Evolutionary conservation across 2,329 filamentous ascomycete genomes (phyloP).

Genomic region (Alternaria panax): DNA sequence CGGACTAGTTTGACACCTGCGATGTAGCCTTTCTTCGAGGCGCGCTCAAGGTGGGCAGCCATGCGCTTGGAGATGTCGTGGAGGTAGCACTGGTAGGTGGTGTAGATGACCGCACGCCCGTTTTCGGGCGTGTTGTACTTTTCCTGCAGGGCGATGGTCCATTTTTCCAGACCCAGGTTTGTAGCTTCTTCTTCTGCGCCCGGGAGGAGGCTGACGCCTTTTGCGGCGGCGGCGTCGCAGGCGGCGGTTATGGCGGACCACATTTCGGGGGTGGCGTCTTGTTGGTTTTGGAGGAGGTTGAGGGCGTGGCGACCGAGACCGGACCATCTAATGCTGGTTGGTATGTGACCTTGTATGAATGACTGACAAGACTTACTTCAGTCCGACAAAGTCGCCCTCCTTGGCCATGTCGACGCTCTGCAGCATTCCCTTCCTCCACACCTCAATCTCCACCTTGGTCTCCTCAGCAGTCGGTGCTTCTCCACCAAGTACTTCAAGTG

Average conservation of each 20-base stretch:
- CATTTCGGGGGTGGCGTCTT: conserved; percentile 70
- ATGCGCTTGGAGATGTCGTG: conserved; percentile 56
- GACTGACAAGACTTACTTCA: conserved; percentile 52
- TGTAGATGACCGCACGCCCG: conserved; percentile 75
- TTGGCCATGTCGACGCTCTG: conserved; percentile 69
- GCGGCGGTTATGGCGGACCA: conserved; percentile 74
- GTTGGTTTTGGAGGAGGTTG: conserved; percentile 67
- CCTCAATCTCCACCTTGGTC: conserved; percentile 67
- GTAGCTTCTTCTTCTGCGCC: conserved; percentile 85
- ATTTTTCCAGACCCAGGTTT: conserved; percentile 80
- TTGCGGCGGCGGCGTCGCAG: conserved; percentile 73
- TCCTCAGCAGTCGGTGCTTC: conserved; percentile 60
- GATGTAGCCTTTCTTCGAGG: conserved; percentile 58
- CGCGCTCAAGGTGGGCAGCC: conserved; percentile 55
- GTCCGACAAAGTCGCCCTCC: conserved; percentile 62
- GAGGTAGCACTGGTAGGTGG: conserved; percentile 66
- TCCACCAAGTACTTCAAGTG: conserved; percentile 78
- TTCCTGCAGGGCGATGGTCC: conserved; percentile 78
- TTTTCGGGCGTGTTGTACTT: conserved; percentile 69
- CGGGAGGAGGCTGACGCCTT: conserved; percentile 77
- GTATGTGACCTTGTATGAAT: not conserved
- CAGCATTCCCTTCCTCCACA: conserved; percentile 77
- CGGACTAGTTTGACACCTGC: conserved; percentile 65
- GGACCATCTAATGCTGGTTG: conserved; percentile 66
- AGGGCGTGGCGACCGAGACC: conserved; percentile 80